phyloP scores from a whole-genome alignment of 352 stramenopile genomes.

The Phytopythium litorale region DNA sequence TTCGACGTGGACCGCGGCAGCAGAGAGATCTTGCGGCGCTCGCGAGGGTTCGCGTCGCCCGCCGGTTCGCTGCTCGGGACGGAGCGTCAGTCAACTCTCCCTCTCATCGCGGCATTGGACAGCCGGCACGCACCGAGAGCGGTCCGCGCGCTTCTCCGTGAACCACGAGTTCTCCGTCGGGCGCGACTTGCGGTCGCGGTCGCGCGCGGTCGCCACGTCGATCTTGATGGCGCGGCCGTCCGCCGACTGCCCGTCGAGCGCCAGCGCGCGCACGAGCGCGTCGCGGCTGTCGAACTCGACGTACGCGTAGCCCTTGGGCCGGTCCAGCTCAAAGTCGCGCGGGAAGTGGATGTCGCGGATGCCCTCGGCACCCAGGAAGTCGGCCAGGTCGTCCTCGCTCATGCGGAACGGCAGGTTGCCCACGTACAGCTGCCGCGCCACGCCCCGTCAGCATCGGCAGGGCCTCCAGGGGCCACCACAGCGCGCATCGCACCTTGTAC shows the following conservation, averaged over 20 bases:
- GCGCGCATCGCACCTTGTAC: constrained; percentile 51
- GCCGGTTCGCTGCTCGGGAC: constrained; percentile 15
- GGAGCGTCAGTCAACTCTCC: neutral
- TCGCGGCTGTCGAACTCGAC: constrained; percentile 77
- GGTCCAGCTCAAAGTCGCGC: constrained; percentile 55
- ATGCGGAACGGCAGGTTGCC: constrained; percentile 79
- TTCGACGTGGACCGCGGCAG: constrained; percentile 46
- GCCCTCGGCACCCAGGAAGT: constrained; percentile 54
- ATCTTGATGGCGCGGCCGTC: constrained; percentile 56
- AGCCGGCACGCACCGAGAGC: constrained; percentile 24
- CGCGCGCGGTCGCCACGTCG: constrained; percentile 56
- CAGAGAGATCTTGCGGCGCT: constrained; percentile 60
- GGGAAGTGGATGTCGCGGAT: constrained; percentile 73
- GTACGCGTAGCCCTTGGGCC: constrained; percentile 82
- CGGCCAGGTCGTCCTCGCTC: constrained; percentile 62
- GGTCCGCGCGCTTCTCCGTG: constrained; percentile 54
- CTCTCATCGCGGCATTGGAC: neutral
- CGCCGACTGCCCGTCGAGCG: constrained; percentile 39
- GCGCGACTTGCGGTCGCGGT: constrained; percentile 39
- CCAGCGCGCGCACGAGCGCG: constrained; percentile 55
- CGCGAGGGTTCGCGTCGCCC: constrained; percentile 19
- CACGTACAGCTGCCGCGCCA: constrained; percentile 49
- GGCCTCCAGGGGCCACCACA: neutral
- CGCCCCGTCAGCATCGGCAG: constrained; percentile 3
- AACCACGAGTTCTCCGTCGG: constrained; percentile 42